Evolutionary conservation across 345 rosid genomes (phyloP).

Genomic region (Sisymbrium irio): DNA sequence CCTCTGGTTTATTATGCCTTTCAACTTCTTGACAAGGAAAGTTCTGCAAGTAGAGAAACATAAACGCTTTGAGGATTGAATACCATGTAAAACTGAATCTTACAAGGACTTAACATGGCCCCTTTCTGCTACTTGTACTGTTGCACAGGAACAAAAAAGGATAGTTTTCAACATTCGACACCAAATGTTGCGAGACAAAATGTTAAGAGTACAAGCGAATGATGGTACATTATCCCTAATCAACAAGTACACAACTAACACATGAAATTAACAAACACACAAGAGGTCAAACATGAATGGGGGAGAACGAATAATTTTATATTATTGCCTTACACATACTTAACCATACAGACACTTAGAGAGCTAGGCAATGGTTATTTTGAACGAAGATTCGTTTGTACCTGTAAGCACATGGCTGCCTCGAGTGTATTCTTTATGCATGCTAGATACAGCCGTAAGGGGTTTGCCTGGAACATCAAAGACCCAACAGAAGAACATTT

Average conservation of each 20-base stretch:
- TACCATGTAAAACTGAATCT: slow-evolving; percentile 1
- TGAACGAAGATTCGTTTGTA: slow-evolving; percentile 1
- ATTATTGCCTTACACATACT: not conserved
- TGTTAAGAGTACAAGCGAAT: not conserved
- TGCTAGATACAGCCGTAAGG: slow-evolving; percentile 72
- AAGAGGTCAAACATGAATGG: slow-evolving; percentile 1
- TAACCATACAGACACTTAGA: not conserved
- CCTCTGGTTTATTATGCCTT: slow-evolving; percentile 99
- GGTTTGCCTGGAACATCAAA: slow-evolving; percentile 51
- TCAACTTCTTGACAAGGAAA: slow-evolving; percentile 99
- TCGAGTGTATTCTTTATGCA: slow-evolving; percentile 91
- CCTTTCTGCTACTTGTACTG: slow-evolving; percentile 1
- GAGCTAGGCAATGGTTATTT: not conserved
- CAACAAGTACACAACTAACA: not conserved
- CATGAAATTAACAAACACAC: slow-evolving; percentile 15
- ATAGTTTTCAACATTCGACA: not conserved
- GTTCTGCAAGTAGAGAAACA: slow-evolving; percentile 51
- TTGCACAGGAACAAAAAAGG: not conserved
- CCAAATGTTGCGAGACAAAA: not conserved
- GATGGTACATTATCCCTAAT: not conserved
- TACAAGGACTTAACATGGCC: not conserved
- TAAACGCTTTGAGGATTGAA: slow-evolving; percentile 18
- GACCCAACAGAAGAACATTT: not conserved
- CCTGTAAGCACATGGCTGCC: slow-evolving; percentile 97
- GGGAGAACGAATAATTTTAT: not conserved